Evolutionary conservation across 2,329 filamentous ascomycete genomes (phyloP).

Genomic region (Amylocarpus encephaloides): DNA sequence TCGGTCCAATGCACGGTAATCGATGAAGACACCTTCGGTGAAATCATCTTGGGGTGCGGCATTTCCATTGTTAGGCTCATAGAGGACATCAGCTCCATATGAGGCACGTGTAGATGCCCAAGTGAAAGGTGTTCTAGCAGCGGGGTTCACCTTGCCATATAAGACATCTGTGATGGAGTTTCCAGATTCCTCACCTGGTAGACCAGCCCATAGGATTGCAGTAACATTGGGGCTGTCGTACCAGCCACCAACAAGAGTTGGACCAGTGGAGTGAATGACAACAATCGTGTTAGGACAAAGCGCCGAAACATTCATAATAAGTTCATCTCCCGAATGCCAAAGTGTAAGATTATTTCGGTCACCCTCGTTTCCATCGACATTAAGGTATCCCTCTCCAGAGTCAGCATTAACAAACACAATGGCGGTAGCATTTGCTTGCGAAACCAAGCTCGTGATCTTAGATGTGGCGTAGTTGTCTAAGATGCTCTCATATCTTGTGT

Average conservation of each 20-base stretch:
- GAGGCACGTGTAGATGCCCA: conserved; percentile 55
- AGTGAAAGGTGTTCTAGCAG: conserved; percentile 73
- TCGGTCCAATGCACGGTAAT: conserved; percentile 70
- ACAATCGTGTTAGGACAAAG: conserved; percentile 85
- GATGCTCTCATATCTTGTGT: conserved; percentile 58
- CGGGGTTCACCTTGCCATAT: conserved; percentile 73
- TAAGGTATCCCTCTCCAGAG: conserved; percentile 81
- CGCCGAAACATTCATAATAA: conserved; percentile 75
- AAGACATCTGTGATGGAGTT: conserved; percentile 76
- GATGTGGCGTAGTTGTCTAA: conserved; percentile 63
- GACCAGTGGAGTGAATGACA: conserved; percentile 78
- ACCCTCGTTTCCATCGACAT: conserved; percentile 73
- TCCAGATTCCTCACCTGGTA: conserved; percentile 79
- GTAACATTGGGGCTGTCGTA: conserved; percentile 72
- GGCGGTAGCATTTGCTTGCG: conserved; percentile 58
- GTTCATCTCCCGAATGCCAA: conserved; percentile 73
- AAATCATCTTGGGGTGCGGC: conserved; percentile 67
- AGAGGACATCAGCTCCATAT: conserved; percentile 38
- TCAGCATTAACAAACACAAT: conserved; percentile 89
- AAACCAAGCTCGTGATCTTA: conserved; percentile 54
- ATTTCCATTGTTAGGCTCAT: conserved; percentile 59
- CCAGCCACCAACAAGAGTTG: conserved; percentile 71
- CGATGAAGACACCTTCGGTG: conserved; percentile 72
- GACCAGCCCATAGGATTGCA: conserved; percentile 74
- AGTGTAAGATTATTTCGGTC: conserved; percentile 90